Evolutionary conservation across 2,329 filamentous ascomycete genomes (phyloP).

Genomic region (Laburnicola sp.): DNA sequence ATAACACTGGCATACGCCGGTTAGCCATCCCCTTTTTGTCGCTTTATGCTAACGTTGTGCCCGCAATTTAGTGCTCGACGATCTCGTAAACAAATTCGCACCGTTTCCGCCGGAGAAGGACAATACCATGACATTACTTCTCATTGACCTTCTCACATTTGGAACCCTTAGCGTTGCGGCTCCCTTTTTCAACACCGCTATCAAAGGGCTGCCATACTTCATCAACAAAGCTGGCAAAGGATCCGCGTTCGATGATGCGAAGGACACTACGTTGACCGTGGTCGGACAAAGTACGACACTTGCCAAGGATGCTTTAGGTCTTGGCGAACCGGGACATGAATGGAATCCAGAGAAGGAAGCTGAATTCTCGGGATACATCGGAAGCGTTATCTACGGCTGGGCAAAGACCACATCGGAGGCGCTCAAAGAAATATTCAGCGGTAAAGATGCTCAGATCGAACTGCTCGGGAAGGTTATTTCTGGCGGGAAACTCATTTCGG

Average conservation of each 20-base stretch:
- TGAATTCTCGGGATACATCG: background rate
- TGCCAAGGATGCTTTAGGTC: slow-evolving; percentile 3
- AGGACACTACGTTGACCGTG: background rate
- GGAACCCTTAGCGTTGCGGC: slow-evolving; percentile 2
- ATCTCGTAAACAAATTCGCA: slow-evolving; percentile 7
- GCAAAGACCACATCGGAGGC: background rate
- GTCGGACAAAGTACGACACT: background rate
- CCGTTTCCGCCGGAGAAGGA: slow-evolving; percentile 1
- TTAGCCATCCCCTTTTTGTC: no score
- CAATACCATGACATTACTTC: background rate
- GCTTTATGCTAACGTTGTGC: no score
- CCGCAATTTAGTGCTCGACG: no score
- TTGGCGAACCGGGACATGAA: background rate
- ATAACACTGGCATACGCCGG: no score
- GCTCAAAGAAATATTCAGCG: background rate
- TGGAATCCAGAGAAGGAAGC: slow-evolving; percentile 2
- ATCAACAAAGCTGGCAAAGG: background rate
- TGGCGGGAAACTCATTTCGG: background rate
- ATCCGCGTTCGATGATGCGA: background rate
- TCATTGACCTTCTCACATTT: slow-evolving; percentile 7
- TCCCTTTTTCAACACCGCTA: slow-evolving; percentile 1
- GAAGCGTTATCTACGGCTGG: background rate
- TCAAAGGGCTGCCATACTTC: slow-evolving; percentile 4
- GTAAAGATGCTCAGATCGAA: background rate
- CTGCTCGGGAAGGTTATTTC: background rate